Conservation (phyloP, 192 early-diverging fungal species). For the Obelidium mucronatum region DNA sequence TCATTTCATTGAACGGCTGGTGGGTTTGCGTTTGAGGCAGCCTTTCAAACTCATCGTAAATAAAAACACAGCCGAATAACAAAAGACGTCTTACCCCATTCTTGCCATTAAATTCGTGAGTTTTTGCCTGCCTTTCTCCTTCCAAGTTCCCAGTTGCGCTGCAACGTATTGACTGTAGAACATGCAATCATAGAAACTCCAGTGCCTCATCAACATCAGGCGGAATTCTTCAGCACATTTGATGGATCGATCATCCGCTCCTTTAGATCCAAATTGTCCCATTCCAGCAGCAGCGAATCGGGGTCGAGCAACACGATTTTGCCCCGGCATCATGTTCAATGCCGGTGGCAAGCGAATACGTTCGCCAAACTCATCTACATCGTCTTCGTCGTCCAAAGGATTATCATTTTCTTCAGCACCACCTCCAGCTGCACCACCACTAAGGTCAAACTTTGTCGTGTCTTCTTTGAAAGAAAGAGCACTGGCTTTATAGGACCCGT, state of each 20-base stretch:
- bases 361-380: not conserved
- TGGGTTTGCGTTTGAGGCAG: conserved; percentile 81
- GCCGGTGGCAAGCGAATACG: not conserved
- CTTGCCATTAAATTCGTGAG: conserved; percentile 86
- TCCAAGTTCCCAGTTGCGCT: conserved; percentile 88
- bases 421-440: conserved; percentile 24
- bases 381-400: not conserved
- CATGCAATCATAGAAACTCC: conserved; percentile 90
- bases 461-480: conserved; percentile 74
- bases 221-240: conserved; percentile 78
- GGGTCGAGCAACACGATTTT: conserved; percentile 4
- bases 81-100: conserved; percentile 72
- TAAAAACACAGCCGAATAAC: not conserved
- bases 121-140: conserved; percentile 77
- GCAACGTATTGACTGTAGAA: conserved; percentile 88
- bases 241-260: conserved; percentile 63
- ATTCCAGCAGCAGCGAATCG: conserved; percentile 22
- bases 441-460: conserved; percentile 64
- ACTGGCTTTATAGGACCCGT: conserved; percentile 67
- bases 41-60: conserved; percentile 53
- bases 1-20: conserved; percentile 80
- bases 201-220: conserved; percentile 89
- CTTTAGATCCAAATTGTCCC: conserved; percentile 41
- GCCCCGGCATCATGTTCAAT: not conserved
- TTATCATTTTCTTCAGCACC: conserved; percentile 17